phyloP scores from a whole-genome alignment of 2,329 filamentous ascomycete genomes.

The Fragosphaeria purpurea region DNA sequence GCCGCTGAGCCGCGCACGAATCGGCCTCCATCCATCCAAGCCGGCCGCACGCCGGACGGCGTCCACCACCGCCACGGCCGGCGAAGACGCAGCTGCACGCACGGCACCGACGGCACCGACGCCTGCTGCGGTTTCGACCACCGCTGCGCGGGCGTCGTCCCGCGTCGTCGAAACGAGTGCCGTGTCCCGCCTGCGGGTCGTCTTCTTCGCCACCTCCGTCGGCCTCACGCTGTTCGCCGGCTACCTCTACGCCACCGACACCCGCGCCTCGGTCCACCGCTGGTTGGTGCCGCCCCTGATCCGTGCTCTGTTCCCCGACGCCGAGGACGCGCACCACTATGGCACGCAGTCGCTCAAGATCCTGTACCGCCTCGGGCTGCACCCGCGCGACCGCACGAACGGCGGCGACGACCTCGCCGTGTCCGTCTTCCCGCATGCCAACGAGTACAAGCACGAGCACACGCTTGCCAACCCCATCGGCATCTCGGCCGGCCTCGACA shows the following conservation, averaged over 20 bases:
- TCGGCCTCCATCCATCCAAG: not conserved
- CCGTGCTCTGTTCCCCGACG: conserved; percentile 58
- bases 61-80: not conserved
- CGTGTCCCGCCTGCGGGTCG: conserved; percentile 24
- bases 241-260: conserved; percentile 67
- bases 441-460: conserved; percentile 35
- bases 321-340: conserved; percentile 84
- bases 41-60: too few species aligned
- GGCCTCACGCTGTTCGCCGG: conserved; percentile 33
- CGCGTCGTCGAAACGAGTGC: conserved; percentile 15
- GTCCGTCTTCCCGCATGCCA: conserved; percentile 46
- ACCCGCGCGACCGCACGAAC: conserved; percentile 68
- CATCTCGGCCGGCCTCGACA: conserved; percentile 92
- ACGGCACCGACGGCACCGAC: not conserved
- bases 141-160: not conserved
- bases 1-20: not conserved
- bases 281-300: conserved; percentile 57
- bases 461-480: conserved; percentile 76
- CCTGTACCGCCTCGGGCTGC: conserved; percentile 63
- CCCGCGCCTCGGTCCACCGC: conserved; percentile 58
- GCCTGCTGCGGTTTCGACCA: not conserved
- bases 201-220: conserved; percentile 31
- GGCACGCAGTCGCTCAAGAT: conserved; percentile 62
- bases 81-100: not conserved
- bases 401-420: conserved; percentile 29